These are phyloP conservation scores for Penicillium salamii DNA, from an alignment of 495 filamentous ascomycete species.

Conservation along the genomic window DNA sequence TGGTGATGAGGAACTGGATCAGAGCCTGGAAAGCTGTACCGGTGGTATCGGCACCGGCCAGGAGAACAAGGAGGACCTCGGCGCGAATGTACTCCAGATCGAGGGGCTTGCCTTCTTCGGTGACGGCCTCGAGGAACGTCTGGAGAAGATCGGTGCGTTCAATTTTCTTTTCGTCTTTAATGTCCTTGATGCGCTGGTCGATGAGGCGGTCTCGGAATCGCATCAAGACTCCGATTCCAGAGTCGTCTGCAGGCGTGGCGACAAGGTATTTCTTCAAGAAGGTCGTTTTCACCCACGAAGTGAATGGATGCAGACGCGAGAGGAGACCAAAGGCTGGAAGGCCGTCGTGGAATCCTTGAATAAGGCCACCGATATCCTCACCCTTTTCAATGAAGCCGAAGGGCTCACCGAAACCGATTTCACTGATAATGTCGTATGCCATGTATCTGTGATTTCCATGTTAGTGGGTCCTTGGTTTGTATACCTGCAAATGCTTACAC, in stretches of 20 bases:
- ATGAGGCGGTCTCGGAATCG: conserved; percentile 51
- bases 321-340: conserved; percentile 49
- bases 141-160: conserved; percentile 25
- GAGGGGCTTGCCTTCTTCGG: conserved; percentile 44
- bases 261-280: conserved; percentile 53
- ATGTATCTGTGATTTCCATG: conserved; percentile 37
- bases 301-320: conserved; percentile 50
- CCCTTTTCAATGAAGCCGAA: conserved; percentile 61
- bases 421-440: conserved; percentile 63
- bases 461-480: not conserved
- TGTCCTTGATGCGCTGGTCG: conserved; percentile 32
- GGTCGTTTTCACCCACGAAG: conserved; percentile 51
- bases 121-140: conserved; percentile 44
- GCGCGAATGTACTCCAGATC: conserved; percentile 51
- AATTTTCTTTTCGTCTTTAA: conserved; percentile 25
- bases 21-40: conserved; percentile 54
- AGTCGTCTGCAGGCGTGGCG: conserved; percentile 52
- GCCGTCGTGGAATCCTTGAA: conserved; percentile 49
- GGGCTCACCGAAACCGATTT: conserved; percentile 60
- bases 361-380: conserved; percentile 54
- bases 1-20: conserved; percentile 50
- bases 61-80: conserved; percentile 52
- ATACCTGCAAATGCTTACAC: conserved; percentile 33
- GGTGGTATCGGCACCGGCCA: conserved; percentile 66
- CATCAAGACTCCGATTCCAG: conserved; percentile 40